Percentiles rank a stretch among this genome's conserved stretches.
These are phyloP conservation scores for Isabelozyma pseudorhagii DNA, from an alignment of 805 yeast genomes.

Conservation along the genomic window DNA sequence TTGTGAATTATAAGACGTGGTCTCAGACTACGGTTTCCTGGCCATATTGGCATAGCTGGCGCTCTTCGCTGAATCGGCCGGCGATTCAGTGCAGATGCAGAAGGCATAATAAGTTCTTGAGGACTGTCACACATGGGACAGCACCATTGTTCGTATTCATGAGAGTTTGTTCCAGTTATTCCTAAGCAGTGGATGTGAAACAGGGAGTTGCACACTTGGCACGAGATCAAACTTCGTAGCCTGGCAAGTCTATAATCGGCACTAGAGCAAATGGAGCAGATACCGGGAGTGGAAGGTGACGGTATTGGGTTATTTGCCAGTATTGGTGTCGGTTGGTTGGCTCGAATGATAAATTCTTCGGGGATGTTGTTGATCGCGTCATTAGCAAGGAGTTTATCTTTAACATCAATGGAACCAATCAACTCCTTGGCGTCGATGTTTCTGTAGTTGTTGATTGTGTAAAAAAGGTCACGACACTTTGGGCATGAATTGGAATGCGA, in stretches of 20 bases:
- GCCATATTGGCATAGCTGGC: background rate
- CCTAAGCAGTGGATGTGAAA: slow-evolving; percentile 44
- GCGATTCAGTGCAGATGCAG: background rate
- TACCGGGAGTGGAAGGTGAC: slow-evolving; percentile 12
- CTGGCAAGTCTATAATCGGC: slow-evolving; percentile 23
- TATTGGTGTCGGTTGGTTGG: background rate
- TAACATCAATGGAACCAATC: slow-evolving; percentile 10
- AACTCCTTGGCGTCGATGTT: slow-evolving; percentile 7
- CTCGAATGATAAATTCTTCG: slow-evolving; percentile 27
- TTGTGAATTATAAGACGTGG: slow-evolving; percentile 23
- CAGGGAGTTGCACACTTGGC: slow-evolving; percentile 34
- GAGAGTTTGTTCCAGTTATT: slow-evolving; percentile 6
- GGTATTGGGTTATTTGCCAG: background rate
- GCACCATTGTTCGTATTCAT: slow-evolving; percentile 28
- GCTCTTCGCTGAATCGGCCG: background rate
- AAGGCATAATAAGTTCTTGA: slow-evolving; percentile 23
- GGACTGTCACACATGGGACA: slow-evolving; percentile 51
- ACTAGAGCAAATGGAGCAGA: slow-evolving; percentile 33
- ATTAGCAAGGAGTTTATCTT: slow-evolving; percentile 30
- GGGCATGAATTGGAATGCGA: slow-evolving; percentile 58
- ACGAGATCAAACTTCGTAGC: slow-evolving; percentile 16
- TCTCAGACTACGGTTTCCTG: background rate
- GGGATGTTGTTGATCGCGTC: slow-evolving; percentile 39
- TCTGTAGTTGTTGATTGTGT: slow-evolving; percentile 31
- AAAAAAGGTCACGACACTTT: slow-evolving; percentile 51